A percentile compares a stretch with the other conserved stretches of the same genome.
These are phyloP conservation scores for Naegleria lovaniensis DNA, from an alignment of 208 protist genomes.

Conservation along the genomic window DNA sequence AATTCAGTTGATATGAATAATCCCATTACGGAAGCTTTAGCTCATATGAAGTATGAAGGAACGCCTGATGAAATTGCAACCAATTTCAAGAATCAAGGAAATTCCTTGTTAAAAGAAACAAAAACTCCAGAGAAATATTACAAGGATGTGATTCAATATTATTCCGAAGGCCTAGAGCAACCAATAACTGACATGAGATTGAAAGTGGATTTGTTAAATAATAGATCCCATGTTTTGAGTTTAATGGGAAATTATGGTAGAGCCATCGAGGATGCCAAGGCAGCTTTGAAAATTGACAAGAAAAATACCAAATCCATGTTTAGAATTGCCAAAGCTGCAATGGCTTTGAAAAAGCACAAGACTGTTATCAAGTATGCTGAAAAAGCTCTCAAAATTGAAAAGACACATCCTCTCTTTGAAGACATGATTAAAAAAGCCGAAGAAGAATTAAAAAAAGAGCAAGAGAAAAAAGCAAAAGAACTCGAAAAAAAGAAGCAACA, in stretches of 20 bases:
- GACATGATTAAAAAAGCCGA: neutral
- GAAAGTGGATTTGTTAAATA: conserved; percentile 15
- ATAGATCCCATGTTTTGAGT: conserved; percentile 8
- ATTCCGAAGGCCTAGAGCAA: conserved; percentile 19
- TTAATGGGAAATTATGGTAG: conserved; percentile 23
- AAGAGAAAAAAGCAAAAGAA: neutral
- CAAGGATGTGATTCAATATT: conserved; percentile 4
- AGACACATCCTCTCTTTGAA: neutral
- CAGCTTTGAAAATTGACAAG: neutral
- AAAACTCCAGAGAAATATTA: neutral
- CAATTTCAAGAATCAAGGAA: conserved; percentile 29
- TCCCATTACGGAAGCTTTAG: neutral
- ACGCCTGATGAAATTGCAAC: conserved; percentile 21
- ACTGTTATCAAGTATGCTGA: neutral
- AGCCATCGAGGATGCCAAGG: conserved; percentile 20
- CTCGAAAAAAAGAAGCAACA: neutral
- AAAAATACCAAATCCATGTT: conserved; percentile 16
- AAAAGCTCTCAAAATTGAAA: neutral
- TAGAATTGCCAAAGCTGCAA: conserved; percentile 21
- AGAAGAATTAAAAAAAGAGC: neutral
- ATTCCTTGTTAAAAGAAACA: neutral
- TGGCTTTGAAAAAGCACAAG: neutral
- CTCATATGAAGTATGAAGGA: neutral
- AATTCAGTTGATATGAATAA: neutral
- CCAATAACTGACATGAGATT: conserved; percentile 17